A percentile compares a stretch with the other conserved stretches of the same genome.
Evolutionary conservation across 2,329 filamentous ascomycete genomes (phyloP).

Genomic region (Hypoxylon sp.): DNA sequence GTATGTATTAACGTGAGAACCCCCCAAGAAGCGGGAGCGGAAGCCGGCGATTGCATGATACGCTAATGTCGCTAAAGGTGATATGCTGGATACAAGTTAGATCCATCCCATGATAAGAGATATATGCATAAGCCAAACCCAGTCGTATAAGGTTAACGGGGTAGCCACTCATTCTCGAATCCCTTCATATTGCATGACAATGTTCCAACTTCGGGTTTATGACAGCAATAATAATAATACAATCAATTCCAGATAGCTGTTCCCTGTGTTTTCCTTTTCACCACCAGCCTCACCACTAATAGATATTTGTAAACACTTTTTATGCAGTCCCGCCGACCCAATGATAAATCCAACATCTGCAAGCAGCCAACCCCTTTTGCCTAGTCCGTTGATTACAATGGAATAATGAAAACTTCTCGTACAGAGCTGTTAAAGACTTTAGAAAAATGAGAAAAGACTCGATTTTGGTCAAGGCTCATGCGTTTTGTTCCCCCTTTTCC

Average conservation of each 20-base stretch:
- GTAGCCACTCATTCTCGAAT: too few species aligned
- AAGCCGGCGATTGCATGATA: too few species aligned
- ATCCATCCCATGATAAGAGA: too few species aligned
- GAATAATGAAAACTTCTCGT: background rate
- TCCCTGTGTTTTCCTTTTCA: background rate
- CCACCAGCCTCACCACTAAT: background rate
- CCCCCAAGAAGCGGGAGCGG: too few species aligned
- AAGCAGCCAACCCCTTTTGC: constrained; percentile 3
- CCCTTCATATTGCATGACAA: too few species aligned
- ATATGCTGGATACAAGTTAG: too few species aligned
- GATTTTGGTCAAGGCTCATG: constrained; percentile 7
- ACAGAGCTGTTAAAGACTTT: background rate
- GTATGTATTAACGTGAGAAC: too few species aligned
- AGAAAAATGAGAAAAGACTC: background rate
- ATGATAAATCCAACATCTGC: constrained; percentile 17
- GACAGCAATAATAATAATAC: background rate
- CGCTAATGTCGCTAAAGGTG: too few species aligned
- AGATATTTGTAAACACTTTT: constrained; percentile 10
- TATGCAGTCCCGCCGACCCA: constrained; percentile 25
- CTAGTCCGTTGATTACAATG: constrained; percentile 21
- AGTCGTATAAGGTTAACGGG: background rate
- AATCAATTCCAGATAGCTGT: background rate
- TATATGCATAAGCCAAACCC: too few species aligned
- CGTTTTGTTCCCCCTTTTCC: constrained; percentile 22
- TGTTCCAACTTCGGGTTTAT: background rate